Base-by-base conservation (phyloP, 495 filamentous ascomycete species). In the Trichocladium uniseriatum region DNA sequence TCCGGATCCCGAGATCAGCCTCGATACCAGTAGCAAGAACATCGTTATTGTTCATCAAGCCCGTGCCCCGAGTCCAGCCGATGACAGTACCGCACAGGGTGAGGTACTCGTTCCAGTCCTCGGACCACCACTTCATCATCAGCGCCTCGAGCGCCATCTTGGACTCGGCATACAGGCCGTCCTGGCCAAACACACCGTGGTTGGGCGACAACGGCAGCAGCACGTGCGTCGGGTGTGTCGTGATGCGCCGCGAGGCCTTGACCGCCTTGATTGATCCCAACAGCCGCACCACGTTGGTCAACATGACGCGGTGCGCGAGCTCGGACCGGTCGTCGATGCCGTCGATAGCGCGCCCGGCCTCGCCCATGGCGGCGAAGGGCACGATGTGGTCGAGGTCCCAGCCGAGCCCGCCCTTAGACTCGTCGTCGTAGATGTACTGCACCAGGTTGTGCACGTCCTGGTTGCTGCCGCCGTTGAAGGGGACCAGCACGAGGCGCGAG, bases 31-130 rank as follows among this genome's bases (percentile, higher is more conserved):
- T 89, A 6, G 92, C 94, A 46, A 96, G 88, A 62, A 95, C 81
- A 66, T 99, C 97, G 75, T 99, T 99, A 54, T 86, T 89, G 59
- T 83, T 84, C 92, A 99, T 99, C 52, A 99, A 76, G 57, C 92
- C 92, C 46, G 92, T 99, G 41, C 92, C 92, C 69, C 92, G 90
- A 52, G 92, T 99, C 92, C 92, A 98, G 52, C 92, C 92, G 66
- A 98, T 98, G 66, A 98, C 87, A 45, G 92, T 91, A 69, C 92
- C 92, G 57, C 94, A 97, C 60, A 99, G 94, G 53, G 91, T 99
- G 55, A 99, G 86, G 74, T 94, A 99, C 68, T 89, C 89, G 62
- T 79, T 83, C 92, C 92, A 99, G 70, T 80, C 89, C 71, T 99
- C 94, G 0, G 92, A 94, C 67, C 94, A 81, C 94, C 94, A 99